phyloP scores from a whole-genome alignment of 305 asterid species.

The Fraxinus sp. region DNA sequence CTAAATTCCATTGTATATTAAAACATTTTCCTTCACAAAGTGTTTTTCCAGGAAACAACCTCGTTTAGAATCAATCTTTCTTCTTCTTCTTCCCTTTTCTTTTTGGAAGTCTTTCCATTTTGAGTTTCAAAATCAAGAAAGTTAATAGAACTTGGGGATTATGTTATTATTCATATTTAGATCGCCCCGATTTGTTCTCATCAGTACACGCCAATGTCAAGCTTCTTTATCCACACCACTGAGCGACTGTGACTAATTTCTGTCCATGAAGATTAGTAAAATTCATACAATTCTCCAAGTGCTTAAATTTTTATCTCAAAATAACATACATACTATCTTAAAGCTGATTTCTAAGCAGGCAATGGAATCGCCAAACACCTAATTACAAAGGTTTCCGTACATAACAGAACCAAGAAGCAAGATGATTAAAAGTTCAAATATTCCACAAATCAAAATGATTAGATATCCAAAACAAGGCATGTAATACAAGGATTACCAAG shows the following conservation, averaged over 20 bases:
- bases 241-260: background rate
- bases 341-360: background rate
- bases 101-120: background rate
- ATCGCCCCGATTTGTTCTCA: background rate
- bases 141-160: background rate
- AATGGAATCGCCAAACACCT: background rate
- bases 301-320: background rate
- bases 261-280: background rate
- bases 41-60: background rate
- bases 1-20: background rate
- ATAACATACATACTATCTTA: background rate
- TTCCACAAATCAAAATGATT: slow-evolving; percentile 2
- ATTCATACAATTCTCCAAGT: background rate
- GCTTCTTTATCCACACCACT: background rate
- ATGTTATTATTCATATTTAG: background rate
- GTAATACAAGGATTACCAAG: background rate
- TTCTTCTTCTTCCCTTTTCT: background rate
- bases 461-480: background rate
- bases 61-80: background rate
- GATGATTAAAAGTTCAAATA: background rate
- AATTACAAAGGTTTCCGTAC: background rate
- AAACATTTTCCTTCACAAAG: background rate
- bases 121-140: background rate
- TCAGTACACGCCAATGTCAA: background rate
- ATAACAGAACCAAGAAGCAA: background rate